A percentile compares a stretch with the other conserved stretches of the same genome.
Evolutionary conservation across 495 filamentous ascomycete genomes (phyloP).

Genomic region (Podospora conica): DNA sequence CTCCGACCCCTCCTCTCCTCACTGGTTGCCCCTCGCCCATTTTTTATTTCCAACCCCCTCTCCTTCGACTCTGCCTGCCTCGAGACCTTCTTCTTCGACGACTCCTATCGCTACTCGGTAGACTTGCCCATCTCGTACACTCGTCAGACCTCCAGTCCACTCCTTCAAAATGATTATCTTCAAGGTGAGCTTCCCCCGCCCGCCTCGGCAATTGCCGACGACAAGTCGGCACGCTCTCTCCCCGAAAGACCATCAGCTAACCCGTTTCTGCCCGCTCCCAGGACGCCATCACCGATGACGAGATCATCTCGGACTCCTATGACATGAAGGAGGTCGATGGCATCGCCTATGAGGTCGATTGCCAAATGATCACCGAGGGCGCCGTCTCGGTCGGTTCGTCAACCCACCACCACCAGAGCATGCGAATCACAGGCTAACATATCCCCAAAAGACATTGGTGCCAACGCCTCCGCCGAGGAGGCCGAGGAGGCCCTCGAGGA

Average conservation of each 20-base stretch:
- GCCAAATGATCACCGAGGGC: constrained; percentile 74
- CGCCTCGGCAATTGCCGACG: background rate
- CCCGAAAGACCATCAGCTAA: background rate
- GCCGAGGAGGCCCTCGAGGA: constrained; percentile 69
- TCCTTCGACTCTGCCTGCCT: constrained; percentile 3
- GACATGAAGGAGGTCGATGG: constrained; percentile 67
- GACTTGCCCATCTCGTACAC: background rate
- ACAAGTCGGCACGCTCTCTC: background rate
- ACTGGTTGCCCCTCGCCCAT: background rate
- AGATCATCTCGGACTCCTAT: constrained; percentile 94
- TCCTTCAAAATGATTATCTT: constrained; percentile 79
- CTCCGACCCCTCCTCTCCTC: constrained; percentile 20
- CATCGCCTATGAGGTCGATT: constrained; percentile 80
- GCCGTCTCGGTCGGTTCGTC: constrained; percentile 65
- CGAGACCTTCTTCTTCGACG: constrained; percentile 6
- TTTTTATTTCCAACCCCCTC: constrained; percentile 15
- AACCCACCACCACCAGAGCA: background rate
- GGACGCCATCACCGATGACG: constrained; percentile 87
- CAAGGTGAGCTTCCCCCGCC: constrained; percentile 57
- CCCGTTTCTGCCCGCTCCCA: constrained; percentile 31
- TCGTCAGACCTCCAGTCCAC: constrained; percentile 5
- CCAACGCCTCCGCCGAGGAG: constrained; percentile 94
- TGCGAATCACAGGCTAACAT: background rate
- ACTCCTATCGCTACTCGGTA: constrained; percentile 3
- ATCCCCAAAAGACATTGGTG: constrained; percentile 67